phyloP scores from a whole-genome alignment of 1,284 basidiomycete species.

The Austroboletus novae-zelandiae region DNA sequence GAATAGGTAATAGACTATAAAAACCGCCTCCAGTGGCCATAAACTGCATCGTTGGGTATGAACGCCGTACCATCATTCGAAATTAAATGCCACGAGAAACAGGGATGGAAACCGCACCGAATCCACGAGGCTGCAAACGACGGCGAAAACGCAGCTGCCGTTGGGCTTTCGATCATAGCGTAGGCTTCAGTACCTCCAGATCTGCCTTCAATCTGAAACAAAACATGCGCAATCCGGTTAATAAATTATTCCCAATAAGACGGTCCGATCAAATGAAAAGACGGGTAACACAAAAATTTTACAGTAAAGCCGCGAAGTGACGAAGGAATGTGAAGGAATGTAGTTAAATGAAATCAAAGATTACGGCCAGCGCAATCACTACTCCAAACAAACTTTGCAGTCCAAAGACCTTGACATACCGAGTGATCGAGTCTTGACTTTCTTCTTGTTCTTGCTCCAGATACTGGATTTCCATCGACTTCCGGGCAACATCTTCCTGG shows the following conservation, averaged over 20 bases:
- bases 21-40: constrained; percentile 10
- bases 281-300: constrained; percentile 18
- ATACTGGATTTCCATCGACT: constrained; percentile 76
- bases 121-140: constrained; percentile 30
- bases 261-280: constrained; percentile 11
- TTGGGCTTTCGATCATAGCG: constrained; percentile 17
- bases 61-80: not conserved
- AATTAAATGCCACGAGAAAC: constrained; percentile 20
- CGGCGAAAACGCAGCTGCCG: not conserved
- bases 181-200: constrained; percentile 43
- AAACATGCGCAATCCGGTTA: constrained; percentile 29
- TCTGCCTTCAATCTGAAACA: constrained; percentile 64
- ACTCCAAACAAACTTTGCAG: constrained; percentile 56
- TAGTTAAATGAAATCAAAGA: constrained; percentile 50
- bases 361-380: constrained; percentile 52
- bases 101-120: constrained; percentile 28
- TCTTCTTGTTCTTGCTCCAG: constrained; percentile 77
- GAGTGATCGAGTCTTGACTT: constrained; percentile 65
- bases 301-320: constrained; percentile 19
- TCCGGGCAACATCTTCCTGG: constrained; percentile 59
- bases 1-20: constrained; percentile 28
- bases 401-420: constrained; percentile 68
- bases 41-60: not conserved
- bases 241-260: constrained; percentile 35
- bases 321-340: constrained; percentile 19